phyloP scores from a whole-genome alignment of 192 early-diverging fungal genomes.

The Linnemannia zychae region DNA sequence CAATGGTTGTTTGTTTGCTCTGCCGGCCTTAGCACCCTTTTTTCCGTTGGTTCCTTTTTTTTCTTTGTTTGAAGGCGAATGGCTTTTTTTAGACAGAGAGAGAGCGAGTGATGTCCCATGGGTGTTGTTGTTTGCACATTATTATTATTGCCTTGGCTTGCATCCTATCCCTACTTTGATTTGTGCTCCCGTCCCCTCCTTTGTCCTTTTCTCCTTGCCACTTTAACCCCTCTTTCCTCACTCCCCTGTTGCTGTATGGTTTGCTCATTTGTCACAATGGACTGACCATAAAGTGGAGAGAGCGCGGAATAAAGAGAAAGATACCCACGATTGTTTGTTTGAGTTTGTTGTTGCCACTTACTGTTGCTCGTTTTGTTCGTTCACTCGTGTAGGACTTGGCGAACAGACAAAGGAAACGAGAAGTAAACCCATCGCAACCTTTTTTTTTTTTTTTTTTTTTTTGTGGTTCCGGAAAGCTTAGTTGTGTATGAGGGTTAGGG shows the following conservation, averaged over 20 bases:
- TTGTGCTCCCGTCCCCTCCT: background rate
- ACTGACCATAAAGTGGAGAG: background rate
- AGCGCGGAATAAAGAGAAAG: background rate
- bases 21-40: constrained; percentile 5
- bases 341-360: background rate
- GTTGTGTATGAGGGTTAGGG: background rate
- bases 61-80: background rate
- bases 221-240: background rate
- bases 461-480: background rate
- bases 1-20: background rate
- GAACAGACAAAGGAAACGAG: background rate
- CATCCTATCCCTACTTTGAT: too few species aligned
- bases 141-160: too few species aligned
- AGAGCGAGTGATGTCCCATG: too few species aligned
- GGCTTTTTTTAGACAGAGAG: too few species aligned
- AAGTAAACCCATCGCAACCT: background rate
- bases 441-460: background rate
- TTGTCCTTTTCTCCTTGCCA: background rate
- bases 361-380: too few species aligned
- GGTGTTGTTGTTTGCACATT: too few species aligned
- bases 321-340: constrained; percentile 3
- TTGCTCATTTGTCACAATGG: background rate
- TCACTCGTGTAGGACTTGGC: too few species aligned
- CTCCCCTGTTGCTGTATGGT: background rate
- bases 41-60: constrained; percentile 5